Evolutionary conservation across 148 eudicot genomes (phyloP).

Genomic region (Heliamphora exappendiculata): DNA sequence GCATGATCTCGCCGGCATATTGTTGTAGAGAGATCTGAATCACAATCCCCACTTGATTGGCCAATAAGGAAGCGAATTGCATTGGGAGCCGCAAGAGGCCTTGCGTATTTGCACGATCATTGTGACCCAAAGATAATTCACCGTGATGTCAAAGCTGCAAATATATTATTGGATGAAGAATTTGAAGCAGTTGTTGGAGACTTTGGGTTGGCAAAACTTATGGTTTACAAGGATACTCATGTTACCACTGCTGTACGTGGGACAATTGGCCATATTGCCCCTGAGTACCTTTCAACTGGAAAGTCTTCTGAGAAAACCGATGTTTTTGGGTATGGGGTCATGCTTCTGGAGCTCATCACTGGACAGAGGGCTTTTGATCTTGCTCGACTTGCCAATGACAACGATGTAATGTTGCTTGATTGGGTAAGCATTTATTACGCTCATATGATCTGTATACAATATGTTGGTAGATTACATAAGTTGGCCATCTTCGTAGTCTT

Average conservation of each 20-base stretch:
- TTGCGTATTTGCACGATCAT: conserved; percentile 57
- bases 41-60: conserved; percentile 55
- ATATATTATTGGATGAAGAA: conserved; percentile 57
- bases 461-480: neutral
- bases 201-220: conserved; percentile 58
- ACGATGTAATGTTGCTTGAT: conserved; percentile 58
- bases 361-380: conserved; percentile 68
- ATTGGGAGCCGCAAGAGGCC: conserved; percentile 53
- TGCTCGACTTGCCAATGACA: conserved; percentile 57
- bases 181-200: conserved; percentile 71
- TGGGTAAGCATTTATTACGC: conserved; percentile 38
- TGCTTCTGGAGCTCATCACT: conserved; percentile 65
- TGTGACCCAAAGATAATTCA: conserved; percentile 62
- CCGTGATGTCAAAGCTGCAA: conserved; percentile 65
- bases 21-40: conserved; percentile 34
- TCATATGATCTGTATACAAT: neutral
- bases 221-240: conserved; percentile 62
- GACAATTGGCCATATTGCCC: conserved; percentile 62
- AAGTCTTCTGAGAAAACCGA: conserved; percentile 61
- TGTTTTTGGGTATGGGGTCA: conserved; percentile 58
- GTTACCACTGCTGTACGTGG: conserved; percentile 63
- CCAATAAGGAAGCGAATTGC: conserved; percentile 43
- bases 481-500: neutral
- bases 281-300: conserved; percentile 54
- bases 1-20: conserved; percentile 7